These are phyloP conservation scores for Penicillium sp. DNA, from an alignment of 2,329 filamentous ascomycete species.

Conservation along the genomic window DNA sequence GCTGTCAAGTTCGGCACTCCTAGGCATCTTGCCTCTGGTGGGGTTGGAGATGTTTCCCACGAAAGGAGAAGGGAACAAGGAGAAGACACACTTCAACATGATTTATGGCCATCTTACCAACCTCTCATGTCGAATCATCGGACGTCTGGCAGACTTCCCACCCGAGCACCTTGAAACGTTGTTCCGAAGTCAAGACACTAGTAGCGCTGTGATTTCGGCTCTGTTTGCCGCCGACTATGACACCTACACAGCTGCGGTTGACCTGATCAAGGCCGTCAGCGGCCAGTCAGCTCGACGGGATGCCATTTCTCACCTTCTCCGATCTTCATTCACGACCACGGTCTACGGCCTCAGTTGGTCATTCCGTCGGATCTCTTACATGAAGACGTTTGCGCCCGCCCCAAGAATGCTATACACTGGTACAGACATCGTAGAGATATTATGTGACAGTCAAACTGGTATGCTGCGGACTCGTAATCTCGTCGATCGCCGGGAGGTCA, in stretches of 20 bases:
- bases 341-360: constrained; percentile 57
- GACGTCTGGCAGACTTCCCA: constrained; percentile 73
- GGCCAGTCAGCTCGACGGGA: constrained; percentile 62
- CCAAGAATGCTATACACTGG: constrained; percentile 60
- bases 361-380: constrained; percentile 54
- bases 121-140: constrained; percentile 69
- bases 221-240: constrained; percentile 77
- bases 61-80: constrained; percentile 44
- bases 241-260: constrained; percentile 75
- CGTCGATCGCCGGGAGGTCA: constrained; percentile 57
- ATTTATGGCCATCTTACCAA: constrained; percentile 62
- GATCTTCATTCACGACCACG: constrained; percentile 54
- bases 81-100: constrained; percentile 72
- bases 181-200: constrained; percentile 64
- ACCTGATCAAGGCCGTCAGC: constrained; percentile 79
- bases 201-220: constrained; percentile 71
- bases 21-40: constrained; percentile 67
- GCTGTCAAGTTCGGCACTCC: constrained; percentile 70
- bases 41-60: constrained; percentile 71
- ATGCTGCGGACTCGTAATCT: constrained; percentile 59
- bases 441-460: constrained; percentile 62
- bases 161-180: constrained; percentile 66
- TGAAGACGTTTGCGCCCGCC: constrained; percentile 59
- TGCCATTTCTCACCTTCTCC: constrained; percentile 60
- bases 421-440: constrained; percentile 60